phyloP scores from a whole-genome alignment of 176 grass and related monocot species.

The Paspalum notatum region DNA sequence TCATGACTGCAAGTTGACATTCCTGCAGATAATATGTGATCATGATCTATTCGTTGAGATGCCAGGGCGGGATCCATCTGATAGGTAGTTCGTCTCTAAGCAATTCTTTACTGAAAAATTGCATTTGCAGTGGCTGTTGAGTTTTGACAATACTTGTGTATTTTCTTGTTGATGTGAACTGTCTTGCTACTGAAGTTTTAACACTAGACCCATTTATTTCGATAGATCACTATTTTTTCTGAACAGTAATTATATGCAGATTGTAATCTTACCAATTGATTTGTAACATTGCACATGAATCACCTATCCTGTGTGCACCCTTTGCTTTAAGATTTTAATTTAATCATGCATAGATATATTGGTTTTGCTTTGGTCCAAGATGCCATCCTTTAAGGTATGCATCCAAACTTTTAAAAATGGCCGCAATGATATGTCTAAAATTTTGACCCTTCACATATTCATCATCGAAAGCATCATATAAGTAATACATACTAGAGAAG shows the following conservation, averaged over 20 bases:
- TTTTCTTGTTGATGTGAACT: constrained; percentile 22
- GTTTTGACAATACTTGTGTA: constrained; percentile 31
- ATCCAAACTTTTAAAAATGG: constrained; percentile 11
- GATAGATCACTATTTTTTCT: neutral
- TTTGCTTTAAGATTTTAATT: constrained; percentile 20
- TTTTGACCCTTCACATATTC: constrained; percentile 6
- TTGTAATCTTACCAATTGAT: constrained; percentile 7
- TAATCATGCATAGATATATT: neutral
- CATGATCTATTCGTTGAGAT: constrained; percentile 99
- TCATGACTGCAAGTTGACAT: constrained; percentile 98
- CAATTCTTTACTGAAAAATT: constrained; percentile 16
- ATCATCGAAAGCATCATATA: neutral
- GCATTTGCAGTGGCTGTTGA: constrained; percentile 12
- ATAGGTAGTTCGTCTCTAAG: constrained; percentile 59
- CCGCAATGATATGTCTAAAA: neutral
- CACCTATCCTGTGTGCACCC: neutral
- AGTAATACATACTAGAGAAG: neutral
- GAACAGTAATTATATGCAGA: constrained; percentile 5
- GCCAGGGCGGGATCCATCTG: constrained; percentile 98
- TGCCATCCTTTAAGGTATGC: neutral
- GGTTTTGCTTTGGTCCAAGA: neutral
- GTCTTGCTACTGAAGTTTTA: constrained; percentile 12
- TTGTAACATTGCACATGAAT: neutral
- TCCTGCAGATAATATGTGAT: constrained; percentile 98
- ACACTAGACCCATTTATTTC: constrained; percentile 4